phyloP scores from a whole-genome alignment of 148 eudicot genomes.

The Euryodendron excelsum region DNA sequence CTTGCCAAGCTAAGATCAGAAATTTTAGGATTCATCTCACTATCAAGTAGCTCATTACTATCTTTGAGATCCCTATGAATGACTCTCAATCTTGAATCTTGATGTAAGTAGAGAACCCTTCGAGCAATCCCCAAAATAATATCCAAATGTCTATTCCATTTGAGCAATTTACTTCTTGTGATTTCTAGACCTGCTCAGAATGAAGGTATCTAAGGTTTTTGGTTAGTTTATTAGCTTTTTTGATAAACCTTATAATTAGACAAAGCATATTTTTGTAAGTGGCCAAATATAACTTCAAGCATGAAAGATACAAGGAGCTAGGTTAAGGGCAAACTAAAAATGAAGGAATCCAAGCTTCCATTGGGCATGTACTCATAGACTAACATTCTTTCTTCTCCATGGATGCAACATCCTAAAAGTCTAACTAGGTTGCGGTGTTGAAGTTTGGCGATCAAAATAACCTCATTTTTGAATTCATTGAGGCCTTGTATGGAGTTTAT shows the following conservation, averaged over 20 bases:
- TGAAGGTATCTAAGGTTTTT: background rate
- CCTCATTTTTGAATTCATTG: conserved; percentile 11
- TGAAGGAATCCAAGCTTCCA: conserved; percentile 15
- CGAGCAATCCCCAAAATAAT: conserved; percentile 23
- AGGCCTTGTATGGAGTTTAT: conserved; percentile 7
- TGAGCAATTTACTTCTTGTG: background rate
- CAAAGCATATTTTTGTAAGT: background rate
- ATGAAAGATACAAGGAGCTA: background rate
- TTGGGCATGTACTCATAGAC: conserved; percentile 17
- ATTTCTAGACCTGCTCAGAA: background rate
- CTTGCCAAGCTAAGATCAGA: background rate
- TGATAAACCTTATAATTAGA: no score
- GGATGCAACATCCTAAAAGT: conserved; percentile 16
- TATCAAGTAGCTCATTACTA: conserved; percentile 2
- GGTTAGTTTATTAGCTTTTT: background rate
- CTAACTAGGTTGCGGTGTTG: conserved; percentile 13
- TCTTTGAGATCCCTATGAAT: conserved; percentile 18
- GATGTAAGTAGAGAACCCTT: conserved; percentile 20
- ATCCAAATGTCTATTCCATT: conserved; percentile 10
- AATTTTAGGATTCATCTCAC: conserved; percentile 10
- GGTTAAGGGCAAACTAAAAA: conserved; percentile 14
- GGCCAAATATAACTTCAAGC: background rate
- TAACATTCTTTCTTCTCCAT: conserved; percentile 13
- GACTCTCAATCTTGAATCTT: conserved; percentile 18
- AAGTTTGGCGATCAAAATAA: conserved; percentile 5